Evolutionary conservation across 768 basidiomycete species (phyloP).

Genomic region (Kondoa subrosea): DNA sequence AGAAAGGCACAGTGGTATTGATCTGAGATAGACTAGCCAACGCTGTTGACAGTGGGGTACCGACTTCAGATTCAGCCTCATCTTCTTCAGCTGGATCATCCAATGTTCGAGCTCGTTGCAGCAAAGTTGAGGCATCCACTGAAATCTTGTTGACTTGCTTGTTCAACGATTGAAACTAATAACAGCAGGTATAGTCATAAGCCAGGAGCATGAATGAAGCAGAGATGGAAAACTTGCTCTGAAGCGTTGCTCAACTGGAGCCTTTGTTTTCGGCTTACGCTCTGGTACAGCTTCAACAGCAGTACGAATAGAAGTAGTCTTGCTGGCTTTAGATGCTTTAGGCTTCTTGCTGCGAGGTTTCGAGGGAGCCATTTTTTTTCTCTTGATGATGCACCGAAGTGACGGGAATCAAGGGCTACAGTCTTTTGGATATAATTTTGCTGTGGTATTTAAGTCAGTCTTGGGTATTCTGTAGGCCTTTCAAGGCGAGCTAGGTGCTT

Average conservation of each 20-base stretch:
- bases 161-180: background rate
- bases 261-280: background rate
- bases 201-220: background rate
- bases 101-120: too few relatives aligned
- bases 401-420: too few relatives aligned
- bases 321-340: background rate
- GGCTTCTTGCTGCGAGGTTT: background rate
- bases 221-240: background rate
- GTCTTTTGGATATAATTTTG: too few relatives aligned
- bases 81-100: background rate
- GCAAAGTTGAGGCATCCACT: background rate
- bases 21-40: constrained; percentile 12
- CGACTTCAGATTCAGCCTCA: background rate
- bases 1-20: constrained; percentile 15
- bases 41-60: constrained; percentile 9
- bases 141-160: background rate
- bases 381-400: too few relatives aligned
- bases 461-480: too few relatives aligned
- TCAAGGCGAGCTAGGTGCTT: too few relatives aligned
- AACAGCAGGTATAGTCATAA: background rate
- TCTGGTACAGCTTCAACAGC: background rate
- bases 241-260: background rate
- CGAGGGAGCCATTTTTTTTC: background rate
- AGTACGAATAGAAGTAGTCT: background rate
- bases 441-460: too few relatives aligned